Percentiles rank a stretch among this genome's conserved stretches.
phyloP scores from a whole-genome alignment of 768 basidiomycete species.

The Scleroderma citrinum region DNA sequence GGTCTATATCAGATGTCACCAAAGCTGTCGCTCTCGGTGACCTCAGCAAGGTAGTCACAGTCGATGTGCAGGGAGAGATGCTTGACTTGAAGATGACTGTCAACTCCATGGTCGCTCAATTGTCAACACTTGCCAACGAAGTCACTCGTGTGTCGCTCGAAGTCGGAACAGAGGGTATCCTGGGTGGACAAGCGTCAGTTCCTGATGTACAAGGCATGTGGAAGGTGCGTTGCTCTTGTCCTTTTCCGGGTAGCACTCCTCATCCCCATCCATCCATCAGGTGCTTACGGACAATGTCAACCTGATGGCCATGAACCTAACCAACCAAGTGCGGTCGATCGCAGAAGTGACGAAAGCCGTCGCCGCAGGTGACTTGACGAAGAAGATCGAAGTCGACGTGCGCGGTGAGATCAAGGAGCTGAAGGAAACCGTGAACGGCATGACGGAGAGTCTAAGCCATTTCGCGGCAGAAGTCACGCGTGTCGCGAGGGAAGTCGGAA shows the following conservation, averaged over 20 bases:
- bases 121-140: constrained; percentile 69
- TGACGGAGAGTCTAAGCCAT: constrained; percentile 83
- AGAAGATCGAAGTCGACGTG: constrained; percentile 89
- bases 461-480: constrained; percentile 82
- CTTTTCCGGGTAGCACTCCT: constrained; percentile 14
- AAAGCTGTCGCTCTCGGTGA: constrained; percentile 80
- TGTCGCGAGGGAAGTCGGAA: constrained; percentile 95
- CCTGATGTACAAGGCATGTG: constrained; percentile 94
- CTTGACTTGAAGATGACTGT: constrained; percentile 77
- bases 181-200: constrained; percentile 89
- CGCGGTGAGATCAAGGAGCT: constrained; percentile 87
- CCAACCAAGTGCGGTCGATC: constrained; percentile 84
- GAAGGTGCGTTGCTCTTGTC: constrained; percentile 55
- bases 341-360: constrained; percentile 95
- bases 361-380: constrained; percentile 86
- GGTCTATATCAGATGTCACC: constrained; percentile 85
- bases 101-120: constrained; percentile 70
- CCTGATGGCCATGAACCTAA: constrained; percentile 85
- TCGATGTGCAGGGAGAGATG: constrained; percentile 94
- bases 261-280: constrained; percentile 17
- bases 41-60: constrained; percentile 76
- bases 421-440: constrained; percentile 91
- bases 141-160: constrained; percentile 92
- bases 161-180: constrained; percentile 87
- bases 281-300: constrained; percentile 78